Evolutionary conservation across 202 grass and related monocot genomes (phyloP).

Genomic region (Bolboschoenoplectus hybrid): DNA sequence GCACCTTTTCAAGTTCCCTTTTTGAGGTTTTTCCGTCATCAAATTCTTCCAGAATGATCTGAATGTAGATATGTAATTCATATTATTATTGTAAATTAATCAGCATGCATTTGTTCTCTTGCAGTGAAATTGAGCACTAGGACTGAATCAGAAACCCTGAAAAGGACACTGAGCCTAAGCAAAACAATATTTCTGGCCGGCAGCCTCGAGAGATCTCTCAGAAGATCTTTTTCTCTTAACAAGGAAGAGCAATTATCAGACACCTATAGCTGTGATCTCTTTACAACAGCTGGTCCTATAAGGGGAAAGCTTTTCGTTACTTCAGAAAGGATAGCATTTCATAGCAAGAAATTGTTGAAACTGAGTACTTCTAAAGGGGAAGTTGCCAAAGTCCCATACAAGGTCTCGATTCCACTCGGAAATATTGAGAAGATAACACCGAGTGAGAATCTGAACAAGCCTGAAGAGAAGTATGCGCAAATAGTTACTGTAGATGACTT

Average conservation of each 20-base stretch:
- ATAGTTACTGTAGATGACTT: conserved; percentile 69
- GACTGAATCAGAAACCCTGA: conserved; percentile 63
- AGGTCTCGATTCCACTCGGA: conserved; percentile 67
- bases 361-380: conserved; percentile 45
- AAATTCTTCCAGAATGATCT: not conserved
- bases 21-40: not conserved
- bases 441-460: conserved; percentile 59
- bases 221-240: conserved; percentile 43
- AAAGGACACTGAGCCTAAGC: conserved; percentile 61
- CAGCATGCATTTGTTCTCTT: not conserved
- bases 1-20: not conserved
- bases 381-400: conserved; percentile 56
- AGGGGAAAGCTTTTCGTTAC: conserved; percentile 65
- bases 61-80: not conserved
- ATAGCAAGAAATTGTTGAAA: conserved; percentile 61
- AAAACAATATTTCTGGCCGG: conserved; percentile 61
- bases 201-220: conserved; percentile 65
- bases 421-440: conserved; percentile 48
- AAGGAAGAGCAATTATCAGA: conserved; percentile 71
- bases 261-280: conserved; percentile 73
- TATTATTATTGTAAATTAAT: not conserved
- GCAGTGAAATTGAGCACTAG: conserved; percentile 62
- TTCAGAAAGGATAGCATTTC: conserved; percentile 46
- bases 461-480: conserved; percentile 79
- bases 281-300: conserved; percentile 76